Percentiles rank a stretch among this genome's conserved stretches.
Conservation (phyloP, 306 rosid species). For the Pueraria montana region DNA sequence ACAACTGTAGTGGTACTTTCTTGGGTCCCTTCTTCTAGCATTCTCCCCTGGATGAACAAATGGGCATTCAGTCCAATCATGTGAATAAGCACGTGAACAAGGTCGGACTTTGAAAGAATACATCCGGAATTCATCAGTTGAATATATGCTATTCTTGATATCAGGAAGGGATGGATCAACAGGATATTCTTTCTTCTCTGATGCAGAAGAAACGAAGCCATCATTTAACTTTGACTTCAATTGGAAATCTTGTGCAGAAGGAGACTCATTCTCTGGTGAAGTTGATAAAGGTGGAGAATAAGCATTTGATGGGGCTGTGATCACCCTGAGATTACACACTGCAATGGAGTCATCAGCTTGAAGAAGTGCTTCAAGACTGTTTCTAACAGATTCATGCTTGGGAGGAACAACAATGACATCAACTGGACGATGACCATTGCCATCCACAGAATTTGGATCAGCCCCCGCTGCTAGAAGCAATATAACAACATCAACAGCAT, state of each 20-base stretch:
- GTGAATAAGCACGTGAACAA: constrained; percentile 25
- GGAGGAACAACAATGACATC: constrained; percentile 20
- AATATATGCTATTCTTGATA: constrained; percentile 21
- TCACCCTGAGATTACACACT: constrained; percentile 21
- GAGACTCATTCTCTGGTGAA: constrained; percentile 8
- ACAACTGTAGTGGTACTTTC: constrained; percentile 27
- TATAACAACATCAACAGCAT: constrained; percentile 1
- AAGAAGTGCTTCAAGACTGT: constrained; percentile 14
- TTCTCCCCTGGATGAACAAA: constrained; percentile 29
- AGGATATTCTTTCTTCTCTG: constrained; percentile 19
- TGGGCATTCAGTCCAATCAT: constrained; percentile 31
- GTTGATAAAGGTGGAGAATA: constrained; percentile 26
- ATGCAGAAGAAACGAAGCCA: constrained; percentile 1
- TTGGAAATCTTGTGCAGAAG: constrained; percentile 17
- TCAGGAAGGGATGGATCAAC: constrained; percentile 26
- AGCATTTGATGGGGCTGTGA: neutral
- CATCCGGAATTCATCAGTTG: constrained; percentile 10
- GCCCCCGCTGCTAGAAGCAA: neutral
- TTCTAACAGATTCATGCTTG: neutral
- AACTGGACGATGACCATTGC: constrained; percentile 1
- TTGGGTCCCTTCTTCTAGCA: constrained; percentile 24
- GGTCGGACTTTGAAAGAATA: constrained; percentile 26
- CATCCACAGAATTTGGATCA: constrained; percentile 25
- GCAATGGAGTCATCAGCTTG: constrained; percentile 6
- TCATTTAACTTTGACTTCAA: constrained; percentile 23